Evolutionary conservation across 2,329 filamentous ascomycete species (phyloP).

Genomic region (Lachnellula hyalina): DNA sequence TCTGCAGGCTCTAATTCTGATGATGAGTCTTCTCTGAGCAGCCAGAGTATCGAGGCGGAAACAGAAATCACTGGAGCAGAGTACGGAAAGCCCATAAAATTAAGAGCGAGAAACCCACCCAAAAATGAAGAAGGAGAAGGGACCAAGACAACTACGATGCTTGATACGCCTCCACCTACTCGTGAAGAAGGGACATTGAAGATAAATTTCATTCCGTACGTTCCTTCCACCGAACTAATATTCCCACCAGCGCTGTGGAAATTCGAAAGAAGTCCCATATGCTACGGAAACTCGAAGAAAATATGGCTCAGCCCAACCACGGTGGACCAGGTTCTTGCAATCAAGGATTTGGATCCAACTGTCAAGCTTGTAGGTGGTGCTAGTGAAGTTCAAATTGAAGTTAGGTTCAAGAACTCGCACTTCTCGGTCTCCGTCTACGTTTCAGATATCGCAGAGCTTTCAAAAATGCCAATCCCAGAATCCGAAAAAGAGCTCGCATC

Average conservation of each 20-base stretch:
- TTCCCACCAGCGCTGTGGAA: slow-evolving; percentile 83
- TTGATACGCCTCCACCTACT: slow-evolving; percentile 12
- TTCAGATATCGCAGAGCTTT: slow-evolving; percentile 90
- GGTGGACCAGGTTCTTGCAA: slow-evolving; percentile 82
- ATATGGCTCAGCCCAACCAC: slow-evolving; percentile 89
- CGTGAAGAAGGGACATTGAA: slow-evolving; percentile 55
- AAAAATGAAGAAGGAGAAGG: slow-evolving; percentile 7
- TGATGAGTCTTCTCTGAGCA: slow-evolving; percentile 13
- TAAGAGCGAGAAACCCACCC: slow-evolving; percentile 7
- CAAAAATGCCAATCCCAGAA: slow-evolving; percentile 67
- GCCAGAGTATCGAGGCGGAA: slow-evolving; percentile 7
- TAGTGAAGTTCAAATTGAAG: slow-evolving; percentile 96
- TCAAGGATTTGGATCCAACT: slow-evolving; percentile 77
- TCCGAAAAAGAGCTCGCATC: slow-evolving; percentile 59
- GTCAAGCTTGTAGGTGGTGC: slow-evolving; percentile 95
- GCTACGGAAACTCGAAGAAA: slow-evolving; percentile 92
- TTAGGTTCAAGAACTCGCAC: slow-evolving; percentile 93
- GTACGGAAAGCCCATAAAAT: slow-evolving; percentile 22
- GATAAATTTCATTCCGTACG: slow-evolving; percentile 84
- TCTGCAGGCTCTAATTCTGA: slow-evolving; percentile 2
- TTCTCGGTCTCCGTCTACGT: slow-evolving; percentile 89
- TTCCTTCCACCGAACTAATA: slow-evolving; percentile 88
- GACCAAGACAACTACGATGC: slow-evolving; percentile 10
- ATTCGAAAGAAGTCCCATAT: slow-evolving; percentile 73
- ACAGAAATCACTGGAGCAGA: slow-evolving; percentile 9